A percentile compares a stretch with the other conserved stretches of the same genome.
phyloP scores from a whole-genome alignment of 495 filamentous ascomycete genomes.

The Endocarpon pusillum region DNA sequence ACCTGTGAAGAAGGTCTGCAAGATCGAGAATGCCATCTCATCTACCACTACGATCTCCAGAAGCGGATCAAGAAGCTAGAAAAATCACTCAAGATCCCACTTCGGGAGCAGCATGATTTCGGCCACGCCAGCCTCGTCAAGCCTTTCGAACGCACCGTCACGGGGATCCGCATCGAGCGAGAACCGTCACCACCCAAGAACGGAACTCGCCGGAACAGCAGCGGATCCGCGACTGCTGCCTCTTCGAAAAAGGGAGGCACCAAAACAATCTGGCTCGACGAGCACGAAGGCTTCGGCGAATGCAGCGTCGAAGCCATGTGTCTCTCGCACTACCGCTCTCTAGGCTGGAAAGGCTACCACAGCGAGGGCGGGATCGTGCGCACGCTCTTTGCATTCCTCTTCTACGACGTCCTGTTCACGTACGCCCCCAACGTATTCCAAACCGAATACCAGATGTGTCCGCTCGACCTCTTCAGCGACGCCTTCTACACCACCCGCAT shows the following conservation, averaged over 20 bases:
- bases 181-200: slow-evolving; percentile 19
- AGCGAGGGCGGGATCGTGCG: slow-evolving; percentile 77
- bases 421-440: slow-evolving; percentile 96
- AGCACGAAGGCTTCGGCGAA: slow-evolving; percentile 44
- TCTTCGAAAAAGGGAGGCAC: slow-evolving; percentile 33
- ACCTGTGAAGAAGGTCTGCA: slow-evolving; percentile 81
- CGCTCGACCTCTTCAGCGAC: slow-evolving; percentile 84
- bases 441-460: slow-evolving; percentile 83
- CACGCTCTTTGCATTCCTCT: slow-evolving; percentile 81
- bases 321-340: slow-evolving; percentile 60
- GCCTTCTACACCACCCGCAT: slow-evolving; percentile 74
- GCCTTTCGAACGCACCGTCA: slow-evolving; percentile 53
- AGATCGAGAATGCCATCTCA: slow-evolving; percentile 74
- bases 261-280: slow-evolving; percentile 81
- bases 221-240: slow-evolving; percentile 11
- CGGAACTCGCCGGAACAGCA: slow-evolving; percentile 11
- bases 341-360: slow-evolving; percentile 91
- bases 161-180: slow-evolving; percentile 59
- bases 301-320: slow-evolving; percentile 88
- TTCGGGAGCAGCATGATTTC: slow-evolving; percentile 84
- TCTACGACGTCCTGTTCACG: slow-evolving; percentile 84
- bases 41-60: slow-evolving; percentile 87
- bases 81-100: slow-evolving; percentile 63
- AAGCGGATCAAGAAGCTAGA: slow-evolving; percentile 85
- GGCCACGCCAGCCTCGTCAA: slow-evolving; percentile 59